A percentile compares a stretch with the other conserved stretches of the same genome.
phyloP scores from a whole-genome alignment of 768 basidiomycete species.

The Boletus edulis region DNA sequence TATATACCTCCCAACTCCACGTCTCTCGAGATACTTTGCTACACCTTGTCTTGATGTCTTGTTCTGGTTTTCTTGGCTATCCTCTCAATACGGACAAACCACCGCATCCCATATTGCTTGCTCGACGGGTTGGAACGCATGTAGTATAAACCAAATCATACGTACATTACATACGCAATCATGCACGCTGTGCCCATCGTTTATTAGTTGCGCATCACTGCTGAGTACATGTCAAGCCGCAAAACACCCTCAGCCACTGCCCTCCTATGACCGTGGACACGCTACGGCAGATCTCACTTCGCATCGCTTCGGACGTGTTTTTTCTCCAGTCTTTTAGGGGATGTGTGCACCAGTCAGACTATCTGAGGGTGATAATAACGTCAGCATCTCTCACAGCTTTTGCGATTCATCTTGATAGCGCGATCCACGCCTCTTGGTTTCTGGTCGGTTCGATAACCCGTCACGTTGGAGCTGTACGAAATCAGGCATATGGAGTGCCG shows the following conservation, averaged over 20 bases:
- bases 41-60: conserved; percentile 28
- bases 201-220: conserved; percentile 6
- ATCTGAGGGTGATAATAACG: background rate
- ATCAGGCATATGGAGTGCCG: background rate
- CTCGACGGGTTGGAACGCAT: conserved; percentile 31
- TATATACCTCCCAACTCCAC: conserved; percentile 7
- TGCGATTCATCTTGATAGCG: background rate
- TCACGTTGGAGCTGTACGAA: background rate
- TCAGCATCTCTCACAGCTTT: background rate
- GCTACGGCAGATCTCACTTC: background rate
- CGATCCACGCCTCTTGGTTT: conserved; percentile 11
- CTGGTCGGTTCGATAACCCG: conserved; percentile 11
- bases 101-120: conserved; percentile 23
- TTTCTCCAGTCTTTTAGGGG: background rate
- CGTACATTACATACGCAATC: conserved; percentile 26
- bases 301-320: background rate
- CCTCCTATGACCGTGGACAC: background rate
- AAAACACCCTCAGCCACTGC: conserved; percentile 1
- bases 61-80: conserved; percentile 28
- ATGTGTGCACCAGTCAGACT: background rate
- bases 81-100: conserved; percentile 21
- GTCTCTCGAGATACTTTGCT: background rate
- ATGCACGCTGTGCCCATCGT: conserved; percentile 8
- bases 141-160: conserved; percentile 30
- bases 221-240: background rate